Evolutionary conservation across 306 rosid genomes (phyloP), one percentile per base, ranked within the genome.

Genomic region (Trichosanthes truncata): DNA sequence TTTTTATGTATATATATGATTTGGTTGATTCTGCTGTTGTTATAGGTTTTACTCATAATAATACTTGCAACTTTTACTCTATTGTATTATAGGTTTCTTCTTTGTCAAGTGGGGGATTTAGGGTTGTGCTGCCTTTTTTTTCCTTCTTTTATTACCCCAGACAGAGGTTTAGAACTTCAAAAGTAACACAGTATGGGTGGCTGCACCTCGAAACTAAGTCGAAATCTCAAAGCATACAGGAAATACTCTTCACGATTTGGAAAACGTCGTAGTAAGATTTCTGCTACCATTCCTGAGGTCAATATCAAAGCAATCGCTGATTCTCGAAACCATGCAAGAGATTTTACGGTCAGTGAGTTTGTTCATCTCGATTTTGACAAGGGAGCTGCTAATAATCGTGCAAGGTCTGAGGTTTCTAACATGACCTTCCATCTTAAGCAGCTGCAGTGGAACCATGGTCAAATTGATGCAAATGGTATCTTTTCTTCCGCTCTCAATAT

Each of bases 401-500:
- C 76, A 81, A 85, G 83, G 84, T 92, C 98, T 9, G 97, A 90
- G 79, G 92, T 89, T 80, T 88, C 97, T 45, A 91, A 86, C 78
- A 78, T 81, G 83, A 90, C 83, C 74, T 78, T 89, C 81, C 97
- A 89, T 81, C 84, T 94, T 41, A 88, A 94, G 7, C 95, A 91
- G 81, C 80, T 92, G 20, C 93, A 90, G 76, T 94, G 89, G 89
- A 86, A 91, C 81, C 96, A 90, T 68, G 82, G 84, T 81, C 97
- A 90, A 81, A 79, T 89, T 3, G 96, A 92, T 80, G 80, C 86
- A 66, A 88, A 83, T 66, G 93, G 92, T 82, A 87, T 78, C 53
- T 31, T n/a, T 71, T 7, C n/a, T 56, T 53, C 25, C 53, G 26
- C 55, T 15, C 59, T 29, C 43, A 65, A 29, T 29, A 29, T 29